Conservation (phyloP, 176 grass and related monocot genomes). For the Elymus sibiricus region DNA sequence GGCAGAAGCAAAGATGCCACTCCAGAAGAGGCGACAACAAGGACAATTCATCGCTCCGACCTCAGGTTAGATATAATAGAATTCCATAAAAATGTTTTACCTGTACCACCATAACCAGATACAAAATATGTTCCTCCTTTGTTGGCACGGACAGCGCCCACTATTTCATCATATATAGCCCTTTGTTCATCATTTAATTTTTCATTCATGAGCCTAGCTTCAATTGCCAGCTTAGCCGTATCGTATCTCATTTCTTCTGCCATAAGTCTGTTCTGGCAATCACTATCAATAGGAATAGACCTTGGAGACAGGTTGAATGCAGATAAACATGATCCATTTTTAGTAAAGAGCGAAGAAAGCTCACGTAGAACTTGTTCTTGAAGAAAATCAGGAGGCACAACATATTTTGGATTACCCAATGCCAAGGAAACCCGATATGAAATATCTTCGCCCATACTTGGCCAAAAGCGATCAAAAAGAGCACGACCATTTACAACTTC, state of each 20-base stretch:
- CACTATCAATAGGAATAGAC: too few species aligned
- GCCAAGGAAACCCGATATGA: fast-evolving
- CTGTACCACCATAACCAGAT: neutral
- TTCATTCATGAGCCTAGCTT: too few species aligned
- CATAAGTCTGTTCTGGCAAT: too few species aligned
- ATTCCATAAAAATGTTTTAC: constrained; percentile 7
- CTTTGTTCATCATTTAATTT: neutral
- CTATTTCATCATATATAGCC: neutral
- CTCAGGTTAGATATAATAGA: neutral
- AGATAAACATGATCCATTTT: too few species aligned
- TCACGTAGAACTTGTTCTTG: neutral
- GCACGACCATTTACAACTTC: neutral
- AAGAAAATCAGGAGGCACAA: too few species aligned
- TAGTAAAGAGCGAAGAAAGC: neutral
- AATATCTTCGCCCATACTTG: neutral
- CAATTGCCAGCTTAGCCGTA: too few species aligned
- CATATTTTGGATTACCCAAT: neutral
- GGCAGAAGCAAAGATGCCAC: neutral
- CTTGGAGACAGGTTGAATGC: too few species aligned
- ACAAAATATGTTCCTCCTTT: neutral
- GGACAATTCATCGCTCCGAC: neutral
- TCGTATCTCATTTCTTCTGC: too few species aligned
- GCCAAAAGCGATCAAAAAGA: neutral
- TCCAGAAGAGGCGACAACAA: neutral
- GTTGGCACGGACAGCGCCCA: fast-evolving